A percentile compares a stretch with the other conserved stretches of the same genome.
These are phyloP conservation scores for Sugiyamaella valdiviana DNA, from an alignment of 805 yeast genomes.

Conservation along the genomic window DNA sequence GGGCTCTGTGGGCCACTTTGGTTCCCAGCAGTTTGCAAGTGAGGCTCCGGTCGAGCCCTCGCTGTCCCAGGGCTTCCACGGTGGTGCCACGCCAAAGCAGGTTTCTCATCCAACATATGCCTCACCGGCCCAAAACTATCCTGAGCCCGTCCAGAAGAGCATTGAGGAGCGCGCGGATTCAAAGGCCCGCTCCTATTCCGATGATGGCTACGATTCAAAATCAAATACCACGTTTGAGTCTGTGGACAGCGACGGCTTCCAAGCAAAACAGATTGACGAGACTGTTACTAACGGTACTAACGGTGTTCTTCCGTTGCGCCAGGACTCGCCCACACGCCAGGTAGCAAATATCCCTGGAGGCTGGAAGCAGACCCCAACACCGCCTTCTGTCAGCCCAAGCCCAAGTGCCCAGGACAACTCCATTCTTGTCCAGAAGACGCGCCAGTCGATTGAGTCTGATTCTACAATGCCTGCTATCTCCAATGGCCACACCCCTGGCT, in stretches of 20 bases:
- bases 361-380: slow-evolving; percentile 12
- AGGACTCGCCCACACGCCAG: slow-evolving; percentile 5
- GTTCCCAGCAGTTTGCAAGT: not conserved
- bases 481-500: not conserved
- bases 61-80: not conserved
- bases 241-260: slow-evolving; percentile 13
- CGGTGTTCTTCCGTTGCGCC: not conserved
- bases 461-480: not conserved
- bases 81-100: not conserved
- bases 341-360: slow-evolving; percentile 18
- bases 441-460: not conserved
- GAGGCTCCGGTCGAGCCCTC: slow-evolving; percentile 6
- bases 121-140: slow-evolving; percentile 5
- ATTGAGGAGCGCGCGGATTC: slow-evolving; percentile 4
- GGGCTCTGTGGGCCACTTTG: not conserved
- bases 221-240: slow-evolving; percentile 17
- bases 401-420: not conserved
- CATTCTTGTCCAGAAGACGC: not conserved
- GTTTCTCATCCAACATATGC: not conserved
- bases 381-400: slow-evolving; percentile 1
- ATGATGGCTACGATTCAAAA: slow-evolving; percentile 9
- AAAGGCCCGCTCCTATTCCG: slow-evolving; percentile 2
- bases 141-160: slow-evolving; percentile 2
- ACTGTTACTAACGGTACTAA: not conserved
- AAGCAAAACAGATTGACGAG: not conserved